Conservation (phyloP, 768 basidiomycete species). For the Porpolomopsis calyptriformis region DNA sequence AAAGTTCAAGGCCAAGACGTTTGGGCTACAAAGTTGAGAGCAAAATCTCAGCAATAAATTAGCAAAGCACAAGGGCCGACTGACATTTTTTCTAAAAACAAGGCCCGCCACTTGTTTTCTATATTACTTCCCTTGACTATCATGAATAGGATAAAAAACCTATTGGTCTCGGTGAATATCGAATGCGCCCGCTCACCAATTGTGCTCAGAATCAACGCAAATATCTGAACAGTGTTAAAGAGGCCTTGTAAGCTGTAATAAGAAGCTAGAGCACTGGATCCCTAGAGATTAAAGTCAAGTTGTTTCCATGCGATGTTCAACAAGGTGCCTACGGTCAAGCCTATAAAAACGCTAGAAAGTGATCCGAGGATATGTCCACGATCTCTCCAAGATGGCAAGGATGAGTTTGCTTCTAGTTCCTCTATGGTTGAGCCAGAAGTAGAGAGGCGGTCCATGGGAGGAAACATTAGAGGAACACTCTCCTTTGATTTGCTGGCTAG, state of each 20-base stretch:
- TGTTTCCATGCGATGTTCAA: background rate
- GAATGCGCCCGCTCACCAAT: conserved; percentile 32
- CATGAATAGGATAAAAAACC: conserved; percentile 11
- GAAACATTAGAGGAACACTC: conserved; percentile 36
- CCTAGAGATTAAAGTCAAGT: conserved; percentile 26
- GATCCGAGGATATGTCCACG: conserved; percentile 40
- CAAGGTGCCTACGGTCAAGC: conserved; percentile 39
- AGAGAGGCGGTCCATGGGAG: conserved; percentile 48
- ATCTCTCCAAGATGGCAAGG: conserved; percentile 43
- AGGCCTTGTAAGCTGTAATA: conserved; percentile 66
- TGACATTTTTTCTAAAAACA: conserved; percentile 62
- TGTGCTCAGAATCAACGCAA: conserved; percentile 59
- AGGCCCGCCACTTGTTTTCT: conserved; percentile 41
- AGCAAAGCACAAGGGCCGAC: conserved; percentile 14
- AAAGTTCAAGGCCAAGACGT: conserved; percentile 65
- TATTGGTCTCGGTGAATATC: background rate
- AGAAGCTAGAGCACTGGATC: conserved; percentile 56
- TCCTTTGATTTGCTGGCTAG: conserved; percentile 14
- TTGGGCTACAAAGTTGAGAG: conserved; percentile 43
- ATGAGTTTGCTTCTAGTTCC: conserved; percentile 49
- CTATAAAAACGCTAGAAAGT: conserved; percentile 37
- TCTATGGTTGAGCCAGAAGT: conserved; percentile 40
- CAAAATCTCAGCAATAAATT: conserved; percentile 3
- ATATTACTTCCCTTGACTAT: conserved; percentile 30
- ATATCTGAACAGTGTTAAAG: conserved; percentile 58